Evolutionary conservation across 352 stramenopile species (phyloP).

Genomic region (Phytophthora aleatoria): DNA sequence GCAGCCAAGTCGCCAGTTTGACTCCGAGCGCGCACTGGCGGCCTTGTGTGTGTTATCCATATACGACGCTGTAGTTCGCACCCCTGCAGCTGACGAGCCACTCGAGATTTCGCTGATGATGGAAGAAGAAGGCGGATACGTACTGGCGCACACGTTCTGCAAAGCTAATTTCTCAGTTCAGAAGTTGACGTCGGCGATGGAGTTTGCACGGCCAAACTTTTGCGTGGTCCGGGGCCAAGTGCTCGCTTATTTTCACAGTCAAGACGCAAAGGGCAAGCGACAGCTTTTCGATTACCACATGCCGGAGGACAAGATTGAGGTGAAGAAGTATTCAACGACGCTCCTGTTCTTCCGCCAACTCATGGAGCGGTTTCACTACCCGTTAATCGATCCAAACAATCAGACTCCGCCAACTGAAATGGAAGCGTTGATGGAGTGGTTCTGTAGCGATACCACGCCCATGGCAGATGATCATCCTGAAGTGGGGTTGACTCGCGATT

Average conservation of each 20-base stretch:
- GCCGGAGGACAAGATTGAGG: constrained; percentile 87
- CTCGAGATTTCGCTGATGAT: constrained; percentile 87
- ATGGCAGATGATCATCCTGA: constrained; percentile 86
- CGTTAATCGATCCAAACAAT: constrained; percentile 81
- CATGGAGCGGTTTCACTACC: constrained; percentile 87
- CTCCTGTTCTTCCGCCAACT: constrained; percentile 87
- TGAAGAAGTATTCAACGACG: constrained; percentile 90
- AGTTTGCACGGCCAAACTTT: constrained; percentile 82
- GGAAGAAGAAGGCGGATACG: constrained; percentile 78
- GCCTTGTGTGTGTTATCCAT: constrained; percentile 80
- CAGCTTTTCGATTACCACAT: constrained; percentile 90
- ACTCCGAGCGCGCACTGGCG: constrained; percentile 84
- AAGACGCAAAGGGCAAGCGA: constrained; percentile 58
- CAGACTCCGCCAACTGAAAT: constrained; percentile 87
- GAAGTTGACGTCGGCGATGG: constrained; percentile 80
- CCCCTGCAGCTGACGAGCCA: constrained; percentile 68
- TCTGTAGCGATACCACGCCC: constrained; percentile 74
- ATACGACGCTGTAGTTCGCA: constrained; percentile 84
- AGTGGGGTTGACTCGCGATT: constrained; percentile 74
- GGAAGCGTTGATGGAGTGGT: constrained; percentile 92
- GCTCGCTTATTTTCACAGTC: constrained; percentile 81
- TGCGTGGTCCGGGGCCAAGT: constrained; percentile 73
- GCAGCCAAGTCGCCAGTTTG: constrained; percentile 83
- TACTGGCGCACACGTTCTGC: constrained; percentile 84
- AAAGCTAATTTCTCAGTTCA: constrained; percentile 85